Percentiles rank a stretch among this genome's conserved stretches.
These are phyloP conservation scores for Nicotiana benthamiana DNA, from an alignment of 257 asterid species.

Conservation along the genomic window DNA sequence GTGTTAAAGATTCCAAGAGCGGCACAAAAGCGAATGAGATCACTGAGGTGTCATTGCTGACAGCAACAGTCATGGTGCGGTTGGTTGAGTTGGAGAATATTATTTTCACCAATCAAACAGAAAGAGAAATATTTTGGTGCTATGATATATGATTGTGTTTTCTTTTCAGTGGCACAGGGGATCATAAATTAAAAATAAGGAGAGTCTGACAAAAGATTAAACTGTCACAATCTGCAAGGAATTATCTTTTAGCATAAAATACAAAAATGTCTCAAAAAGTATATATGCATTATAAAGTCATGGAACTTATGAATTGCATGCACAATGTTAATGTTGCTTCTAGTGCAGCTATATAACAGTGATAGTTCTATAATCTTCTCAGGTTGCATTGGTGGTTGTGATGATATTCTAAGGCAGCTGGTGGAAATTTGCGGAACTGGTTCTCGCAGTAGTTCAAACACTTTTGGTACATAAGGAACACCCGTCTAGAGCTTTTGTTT, in stretches of 20 bases:
- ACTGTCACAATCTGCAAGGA: background rate
- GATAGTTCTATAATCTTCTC: conserved; percentile 9
- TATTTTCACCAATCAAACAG: background rate
- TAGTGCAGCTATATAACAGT: background rate
- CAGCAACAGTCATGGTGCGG: background rate
- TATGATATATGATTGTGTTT: background rate
- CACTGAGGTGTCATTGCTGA: background rate
- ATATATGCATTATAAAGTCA: background rate
- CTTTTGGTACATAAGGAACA: conserved; percentile 41
- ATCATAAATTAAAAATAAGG: background rate
- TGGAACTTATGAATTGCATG: background rate
- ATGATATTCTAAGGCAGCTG: conserved; percentile 65
- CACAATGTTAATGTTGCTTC: background rate
- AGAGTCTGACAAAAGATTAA: background rate
- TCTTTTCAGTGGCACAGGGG: background rate
- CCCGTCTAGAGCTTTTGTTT: background rate
- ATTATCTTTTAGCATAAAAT: background rate
- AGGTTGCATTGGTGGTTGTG: conserved; percentile 99
- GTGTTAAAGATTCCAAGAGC: background rate
- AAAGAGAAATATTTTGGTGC: background rate
- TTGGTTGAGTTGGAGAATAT: background rate
- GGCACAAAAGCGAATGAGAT: background rate
- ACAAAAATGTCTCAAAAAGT: background rate
- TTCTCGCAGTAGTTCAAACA: conserved; percentile 50
- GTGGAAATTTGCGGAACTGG: conserved; percentile 93